phyloP scores from a whole-genome alignment of 768 basidiomycete genomes.

The Scleroderma citrinum region DNA sequence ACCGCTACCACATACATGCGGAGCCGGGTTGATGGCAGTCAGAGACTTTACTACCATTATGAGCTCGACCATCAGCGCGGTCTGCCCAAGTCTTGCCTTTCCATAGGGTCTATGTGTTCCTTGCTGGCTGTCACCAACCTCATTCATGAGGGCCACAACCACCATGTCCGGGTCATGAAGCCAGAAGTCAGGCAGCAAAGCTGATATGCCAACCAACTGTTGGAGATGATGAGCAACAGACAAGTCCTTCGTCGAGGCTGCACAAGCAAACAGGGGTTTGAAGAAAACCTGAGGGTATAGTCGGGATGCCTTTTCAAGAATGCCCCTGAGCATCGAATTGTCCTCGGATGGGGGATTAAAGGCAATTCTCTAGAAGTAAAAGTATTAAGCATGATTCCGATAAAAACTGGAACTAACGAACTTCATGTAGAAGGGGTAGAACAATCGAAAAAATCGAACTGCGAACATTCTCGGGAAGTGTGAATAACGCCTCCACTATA shows the following conservation, averaged over 20 bases:
- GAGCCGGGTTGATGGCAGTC: slow-evolving; percentile 37
- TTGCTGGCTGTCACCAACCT: slow-evolving; percentile 19
- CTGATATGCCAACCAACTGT: slow-evolving; percentile 44
- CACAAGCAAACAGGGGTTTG: slow-evolving; percentile 66
- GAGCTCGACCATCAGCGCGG: slow-evolving; percentile 55
- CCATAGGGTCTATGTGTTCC: slow-evolving; percentile 33
- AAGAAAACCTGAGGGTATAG: slow-evolving; percentile 59
- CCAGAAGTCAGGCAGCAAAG: slow-evolving; percentile 60
- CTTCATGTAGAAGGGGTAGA: slow-evolving; percentile 47
- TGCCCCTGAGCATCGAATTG: slow-evolving; percentile 38
- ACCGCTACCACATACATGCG: slow-evolving; percentile 25
- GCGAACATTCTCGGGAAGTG: slow-evolving; percentile 44
- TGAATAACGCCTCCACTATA: slow-evolving; percentile 38
- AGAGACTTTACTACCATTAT: slow-evolving; percentile 45
- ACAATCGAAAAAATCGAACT: slow-evolving; percentile 33
- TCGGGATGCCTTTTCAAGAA: slow-evolving; percentile 48
- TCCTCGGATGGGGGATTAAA: slow-evolving; percentile 48
- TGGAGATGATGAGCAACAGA: slow-evolving; percentile 55
- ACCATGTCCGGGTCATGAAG: slow-evolving; percentile 69
- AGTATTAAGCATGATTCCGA: background rate
- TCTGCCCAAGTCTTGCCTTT: slow-evolving; percentile 55
- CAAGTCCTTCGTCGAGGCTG: slow-evolving; percentile 57
- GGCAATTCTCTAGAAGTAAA: slow-evolving; percentile 41
- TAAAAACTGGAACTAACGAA: slow-evolving; percentile 12
- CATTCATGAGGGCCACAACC: slow-evolving; percentile 59